phyloP scores from a whole-genome alignment of 2,329 filamentous ascomycete genomes.

The Verticillium albo-atrum region DNA sequence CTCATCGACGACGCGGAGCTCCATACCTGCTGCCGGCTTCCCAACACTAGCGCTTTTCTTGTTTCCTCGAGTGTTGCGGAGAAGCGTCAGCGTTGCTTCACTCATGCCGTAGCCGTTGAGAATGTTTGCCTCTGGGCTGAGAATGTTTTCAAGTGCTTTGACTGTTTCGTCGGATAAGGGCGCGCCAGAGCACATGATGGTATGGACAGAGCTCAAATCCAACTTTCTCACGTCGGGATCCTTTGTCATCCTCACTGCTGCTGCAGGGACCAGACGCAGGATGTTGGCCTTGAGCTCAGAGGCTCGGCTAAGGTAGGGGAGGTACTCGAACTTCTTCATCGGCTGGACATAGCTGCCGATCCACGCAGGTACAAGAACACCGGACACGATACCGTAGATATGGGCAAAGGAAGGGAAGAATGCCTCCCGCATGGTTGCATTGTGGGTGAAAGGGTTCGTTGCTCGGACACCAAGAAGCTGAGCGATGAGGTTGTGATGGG shows the following conservation, averaged over 20 bases:
- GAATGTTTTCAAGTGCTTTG: conserved; percentile 6
- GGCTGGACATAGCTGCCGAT: conserved; percentile 39
- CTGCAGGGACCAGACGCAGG: conserved; percentile 34
- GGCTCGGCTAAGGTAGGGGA: conserved; percentile 26
- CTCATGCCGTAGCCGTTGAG: conserved; percentile 20
- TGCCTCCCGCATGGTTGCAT: conserved; percentile 16
- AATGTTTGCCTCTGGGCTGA: conserved; percentile 9
- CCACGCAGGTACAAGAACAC: conserved; percentile 31
- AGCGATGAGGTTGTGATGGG: conserved; percentile 75
- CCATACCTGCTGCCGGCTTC: background rate
- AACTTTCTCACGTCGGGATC: conserved; percentile 11
- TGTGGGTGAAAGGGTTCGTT: conserved; percentile 19
- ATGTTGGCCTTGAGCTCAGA: conserved; percentile 28
- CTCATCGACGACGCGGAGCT: conserved; percentile 5
- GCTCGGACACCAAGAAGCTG: conserved; percentile 40
- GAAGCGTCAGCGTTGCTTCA: conserved; percentile 15
- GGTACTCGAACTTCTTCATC: conserved; percentile 32
- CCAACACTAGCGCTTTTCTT: conserved; percentile 16
- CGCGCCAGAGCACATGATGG: conserved; percentile 16
- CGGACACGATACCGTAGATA: conserved; percentile 18
- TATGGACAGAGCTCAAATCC: conserved; percentile 12
- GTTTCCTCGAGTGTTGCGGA: conserved; percentile 11
- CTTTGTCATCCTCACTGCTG: conserved; percentile 7
- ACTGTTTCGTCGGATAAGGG: conserved; percentile 14
- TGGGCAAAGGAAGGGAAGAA: conserved; percentile 21